Conservation (phyloP, 805 yeast species). For the Metschnikowia shivogae region DNA sequence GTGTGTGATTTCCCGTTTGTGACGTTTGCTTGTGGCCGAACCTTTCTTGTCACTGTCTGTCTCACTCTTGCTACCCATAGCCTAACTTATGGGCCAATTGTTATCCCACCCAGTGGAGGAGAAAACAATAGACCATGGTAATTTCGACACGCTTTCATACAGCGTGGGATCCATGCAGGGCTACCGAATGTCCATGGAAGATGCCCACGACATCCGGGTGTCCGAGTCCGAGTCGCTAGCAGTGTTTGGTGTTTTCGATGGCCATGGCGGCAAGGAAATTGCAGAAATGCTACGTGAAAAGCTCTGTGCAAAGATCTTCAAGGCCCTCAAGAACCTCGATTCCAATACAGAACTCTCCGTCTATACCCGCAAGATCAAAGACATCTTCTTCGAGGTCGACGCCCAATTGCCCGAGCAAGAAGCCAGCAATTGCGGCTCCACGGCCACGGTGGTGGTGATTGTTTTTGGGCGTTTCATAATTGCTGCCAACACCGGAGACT, state of each 20-base stretch:
- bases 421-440: constrained; percentile 39
- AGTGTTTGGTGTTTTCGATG: constrained; percentile 74
- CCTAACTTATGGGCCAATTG: constrained; percentile 59
- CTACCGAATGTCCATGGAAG: constrained; percentile 70
- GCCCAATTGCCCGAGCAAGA: constrained; percentile 23
- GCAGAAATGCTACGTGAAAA: constrained; percentile 49
- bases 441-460: constrained; percentile 34
- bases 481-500: constrained; percentile 74
- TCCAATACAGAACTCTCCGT: constrained; percentile 9
- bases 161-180: constrained; percentile 78
- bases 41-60: too few species aligned
- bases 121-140: constrained; percentile 50
- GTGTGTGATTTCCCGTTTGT: too few species aligned
- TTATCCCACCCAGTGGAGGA: constrained; percentile 73
- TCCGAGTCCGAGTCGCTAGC: constrained; percentile 40
- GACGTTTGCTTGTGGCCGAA: too few species aligned
- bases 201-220: constrained; percentile 57
- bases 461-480: constrained; percentile 38
- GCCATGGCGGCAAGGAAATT: constrained; percentile 72
- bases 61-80: neutral
- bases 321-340: constrained; percentile 18
- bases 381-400: constrained; percentile 38
- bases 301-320: constrained; percentile 37
- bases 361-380: constrained; percentile 21
- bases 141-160: constrained; percentile 46